Evolutionary conservation across 768 basidiomycete genomes (phyloP).

Genomic region (Suillus hirtellus): DNA sequence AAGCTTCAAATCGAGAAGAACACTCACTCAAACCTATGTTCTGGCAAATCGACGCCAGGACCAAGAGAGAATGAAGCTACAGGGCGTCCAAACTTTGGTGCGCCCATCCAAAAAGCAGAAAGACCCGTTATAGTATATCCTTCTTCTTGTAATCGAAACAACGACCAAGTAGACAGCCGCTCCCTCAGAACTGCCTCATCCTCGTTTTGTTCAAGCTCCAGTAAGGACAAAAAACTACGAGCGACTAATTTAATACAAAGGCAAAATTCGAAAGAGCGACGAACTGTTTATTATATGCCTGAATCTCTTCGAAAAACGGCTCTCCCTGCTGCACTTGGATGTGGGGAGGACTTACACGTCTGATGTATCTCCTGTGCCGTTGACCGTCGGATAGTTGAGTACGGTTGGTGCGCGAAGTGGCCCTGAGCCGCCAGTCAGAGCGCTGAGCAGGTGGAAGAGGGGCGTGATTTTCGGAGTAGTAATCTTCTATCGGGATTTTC

Average conservation of each 20-base stretch:
- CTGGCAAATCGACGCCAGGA: conserved; percentile 61
- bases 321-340: conserved; percentile 37
- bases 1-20: background rate
- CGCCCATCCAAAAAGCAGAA: conserved; percentile 66
- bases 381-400: conserved; percentile 18
- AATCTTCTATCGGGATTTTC: conserved; percentile 27
- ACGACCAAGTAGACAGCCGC: conserved; percentile 68
- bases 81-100: conserved; percentile 61
- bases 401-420: conserved; percentile 42
- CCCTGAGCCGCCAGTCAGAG: conserved; percentile 64
- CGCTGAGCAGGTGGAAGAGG: conserved; percentile 33
- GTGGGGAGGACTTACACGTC: conserved; percentile 41
- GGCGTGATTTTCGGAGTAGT: conserved; percentile 30
- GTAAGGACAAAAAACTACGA: conserved; percentile 47
- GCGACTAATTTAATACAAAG: background rate
- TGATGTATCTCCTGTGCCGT: conserved; percentile 29
- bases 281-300: conserved; percentile 56
- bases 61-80: conserved; percentile 67
- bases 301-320: conserved; percentile 49
- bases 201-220: conserved; percentile 63
- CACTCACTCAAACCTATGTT: conserved; percentile 71
- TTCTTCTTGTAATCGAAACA: conserved; percentile 58
- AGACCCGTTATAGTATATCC: conserved; percentile 73
- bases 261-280: conserved; percentile 13
- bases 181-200: conserved; percentile 59